Conservation (phyloP, 345 rosid species). For the Eucalyptus erythrocorys region DNA sequence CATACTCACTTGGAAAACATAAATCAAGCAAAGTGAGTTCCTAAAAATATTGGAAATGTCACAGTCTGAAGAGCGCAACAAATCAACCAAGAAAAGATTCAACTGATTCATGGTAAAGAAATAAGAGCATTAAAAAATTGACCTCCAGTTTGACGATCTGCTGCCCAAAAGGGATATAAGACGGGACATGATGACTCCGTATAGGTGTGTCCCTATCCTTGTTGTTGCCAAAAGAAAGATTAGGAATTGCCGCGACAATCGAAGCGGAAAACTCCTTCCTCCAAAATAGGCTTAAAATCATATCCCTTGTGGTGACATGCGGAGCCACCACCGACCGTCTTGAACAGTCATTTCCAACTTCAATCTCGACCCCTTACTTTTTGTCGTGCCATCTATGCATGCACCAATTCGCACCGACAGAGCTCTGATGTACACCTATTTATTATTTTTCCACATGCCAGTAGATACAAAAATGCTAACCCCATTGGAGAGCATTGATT, state of each 20-base stretch:
- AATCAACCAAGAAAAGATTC: background rate
- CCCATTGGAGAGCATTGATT: background rate
- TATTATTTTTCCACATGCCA: background rate
- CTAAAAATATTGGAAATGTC: no score
- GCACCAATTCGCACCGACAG: background rate
- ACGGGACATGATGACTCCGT: slow-evolving; percentile 22
- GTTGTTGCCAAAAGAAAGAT: slow-evolving; percentile 12
- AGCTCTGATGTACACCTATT: background rate
- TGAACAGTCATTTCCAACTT: slow-evolving; percentile 22
- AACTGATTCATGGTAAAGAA: background rate
- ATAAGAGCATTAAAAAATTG: background rate
- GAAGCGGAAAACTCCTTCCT: slow-evolving; percentile 58
- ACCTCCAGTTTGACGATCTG: slow-evolving; percentile 68
- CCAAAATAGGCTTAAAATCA: slow-evolving; percentile 66
- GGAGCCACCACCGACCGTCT: slow-evolving; percentile 9
- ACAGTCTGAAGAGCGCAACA: background rate
- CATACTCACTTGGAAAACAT: no score
- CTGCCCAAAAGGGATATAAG: slow-evolving; percentile 34
- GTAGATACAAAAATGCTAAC: background rate
- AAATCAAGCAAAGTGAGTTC: no score
- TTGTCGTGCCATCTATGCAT: slow-evolving; percentile 20
- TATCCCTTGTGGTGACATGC: slow-evolving; percentile 18
- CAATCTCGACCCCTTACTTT: background rate
- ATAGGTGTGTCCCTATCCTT: slow-evolving; percentile 46
- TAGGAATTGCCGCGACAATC: no score